Evolutionary conservation across 306 rosid species (phyloP).

Genomic region (Citrullus amarus): DNA sequence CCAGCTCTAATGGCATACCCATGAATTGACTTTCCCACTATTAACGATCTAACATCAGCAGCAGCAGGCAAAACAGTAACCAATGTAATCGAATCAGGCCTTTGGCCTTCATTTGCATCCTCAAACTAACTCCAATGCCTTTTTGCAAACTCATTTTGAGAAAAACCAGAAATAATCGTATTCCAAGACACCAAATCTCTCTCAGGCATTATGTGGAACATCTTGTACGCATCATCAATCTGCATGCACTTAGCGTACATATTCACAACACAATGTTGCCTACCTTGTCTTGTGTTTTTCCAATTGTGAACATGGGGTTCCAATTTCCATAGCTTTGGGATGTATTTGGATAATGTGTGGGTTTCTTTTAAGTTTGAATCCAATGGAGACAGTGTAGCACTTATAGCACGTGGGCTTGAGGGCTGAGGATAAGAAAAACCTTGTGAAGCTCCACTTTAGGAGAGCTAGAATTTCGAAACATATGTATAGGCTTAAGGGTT

Average conservation of each 20-base stretch:
- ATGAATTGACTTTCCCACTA: slow-evolving; percentile 60
- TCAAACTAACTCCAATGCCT: slow-evolving; percentile 36
- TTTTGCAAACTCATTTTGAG: slow-evolving; percentile 64
- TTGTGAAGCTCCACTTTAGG: not conserved
- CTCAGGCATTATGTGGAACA: slow-evolving; percentile 82
- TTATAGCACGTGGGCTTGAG: too few relatives aligned
- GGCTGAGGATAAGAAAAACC: not conserved
- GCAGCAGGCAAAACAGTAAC: slow-evolving; percentile 76
- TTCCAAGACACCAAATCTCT: slow-evolving; percentile 84
- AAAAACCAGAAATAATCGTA: slow-evolving; percentile 55
- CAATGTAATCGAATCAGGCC: slow-evolving; percentile 67
- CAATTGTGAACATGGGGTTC: too few relatives aligned
- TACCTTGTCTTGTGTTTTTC: too few relatives aligned
- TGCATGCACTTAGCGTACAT: slow-evolving; percentile 59
- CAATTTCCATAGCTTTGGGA: too few relatives aligned
- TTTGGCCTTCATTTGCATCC: slow-evolving; percentile 61
- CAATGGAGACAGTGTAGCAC: too few relatives aligned
- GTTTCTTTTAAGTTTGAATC: too few relatives aligned
- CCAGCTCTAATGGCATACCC: slow-evolving; percentile 58
- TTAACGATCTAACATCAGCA: slow-evolving; percentile 53
- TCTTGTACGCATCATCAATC: slow-evolving; percentile 56
- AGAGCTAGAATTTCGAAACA: not conserved
- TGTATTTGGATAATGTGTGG: too few relatives aligned
- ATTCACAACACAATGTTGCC: slow-evolving; percentile 64
- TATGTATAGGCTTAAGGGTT: not conserved